phyloP scores from a whole-genome alignment of 306 rosid species.

The Cucumis melo region DNA sequence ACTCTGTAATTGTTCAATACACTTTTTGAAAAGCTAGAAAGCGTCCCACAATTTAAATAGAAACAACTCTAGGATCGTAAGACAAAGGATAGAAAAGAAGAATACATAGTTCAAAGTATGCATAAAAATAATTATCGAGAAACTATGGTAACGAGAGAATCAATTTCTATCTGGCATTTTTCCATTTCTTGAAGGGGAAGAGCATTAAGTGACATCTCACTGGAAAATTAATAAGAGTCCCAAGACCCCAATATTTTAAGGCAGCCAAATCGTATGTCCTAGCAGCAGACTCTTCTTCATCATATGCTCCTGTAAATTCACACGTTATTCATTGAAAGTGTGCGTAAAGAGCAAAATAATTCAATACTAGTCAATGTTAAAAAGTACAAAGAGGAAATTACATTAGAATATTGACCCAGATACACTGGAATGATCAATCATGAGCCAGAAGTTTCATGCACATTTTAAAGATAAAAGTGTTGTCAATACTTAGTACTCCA shows the following conservation, averaged over 20 bases:
- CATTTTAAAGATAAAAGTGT: slow-evolving; percentile 12
- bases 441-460: slow-evolving; percentile 28
- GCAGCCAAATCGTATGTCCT: slow-evolving; percentile 99
- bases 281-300: slow-evolving; percentile 99
- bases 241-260: slow-evolving; percentile 97
- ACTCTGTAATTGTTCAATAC: background rate
- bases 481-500: slow-evolving; percentile 15
- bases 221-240: slow-evolving; percentile 91
- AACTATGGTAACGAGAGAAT: background rate
- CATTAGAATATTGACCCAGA: slow-evolving; percentile 38
- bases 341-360: background rate
- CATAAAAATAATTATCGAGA: background rate
- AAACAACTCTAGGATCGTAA: background rate
- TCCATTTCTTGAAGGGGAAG: background rate
- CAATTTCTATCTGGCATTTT: background rate
- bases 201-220: slow-evolving; percentile 32
- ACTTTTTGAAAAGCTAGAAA: background rate
- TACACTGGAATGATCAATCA: slow-evolving; percentile 52
- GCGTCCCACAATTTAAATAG: background rate
- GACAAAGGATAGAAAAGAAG: background rate
- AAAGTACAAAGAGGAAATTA: background rate
- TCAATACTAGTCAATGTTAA: background rate
- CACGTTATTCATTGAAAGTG: slow-evolving; percentile 7
- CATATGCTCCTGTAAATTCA: slow-evolving; percentile 73
- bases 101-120: background rate